Conservation (phyloP, 257 asterid genomes). For the Voacanga thouarsii region DNA sequence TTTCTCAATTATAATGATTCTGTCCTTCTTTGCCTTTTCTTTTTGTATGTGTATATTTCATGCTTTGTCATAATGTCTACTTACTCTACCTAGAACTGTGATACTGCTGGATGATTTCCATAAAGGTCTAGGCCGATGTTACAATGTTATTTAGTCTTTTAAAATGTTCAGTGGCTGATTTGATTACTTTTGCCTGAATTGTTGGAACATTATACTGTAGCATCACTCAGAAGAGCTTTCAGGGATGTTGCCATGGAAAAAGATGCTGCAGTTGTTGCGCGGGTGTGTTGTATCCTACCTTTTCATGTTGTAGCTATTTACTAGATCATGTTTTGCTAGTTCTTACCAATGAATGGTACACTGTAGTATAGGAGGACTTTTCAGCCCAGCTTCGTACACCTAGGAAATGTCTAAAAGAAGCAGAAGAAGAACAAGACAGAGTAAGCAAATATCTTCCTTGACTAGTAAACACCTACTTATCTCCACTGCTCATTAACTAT, state of each 20-base stretch:
- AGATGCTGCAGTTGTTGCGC: constrained; percentile 98
- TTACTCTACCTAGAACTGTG: background rate
- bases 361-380: constrained; percentile 80
- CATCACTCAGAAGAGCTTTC: constrained; percentile 84
- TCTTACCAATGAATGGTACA: constrained; percentile 21
- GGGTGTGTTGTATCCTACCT: constrained; percentile 43
- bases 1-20: background rate
- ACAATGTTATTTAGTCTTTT: background rate
- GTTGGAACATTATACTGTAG: constrained; percentile 85
- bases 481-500: constrained; percentile 18
- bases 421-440: constrained; percentile 95
- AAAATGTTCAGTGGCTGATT: background rate
- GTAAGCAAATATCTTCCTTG: constrained; percentile 40
- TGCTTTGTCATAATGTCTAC: background rate
- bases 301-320: constrained; percentile 9
- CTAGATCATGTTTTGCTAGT: constrained; percentile 4
- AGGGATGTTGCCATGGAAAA: constrained; percentile 98
- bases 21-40: background rate
- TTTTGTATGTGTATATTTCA: background rate
- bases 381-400: constrained; percentile 88
- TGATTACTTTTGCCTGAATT: constrained; percentile 21
- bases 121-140: background rate
- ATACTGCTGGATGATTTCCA: background rate
- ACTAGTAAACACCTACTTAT: constrained; percentile 17
- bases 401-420: constrained; percentile 83